Evolutionary conservation across 768 basidiomycete species (phyloP).

Genomic region (Boletus subparvulus): DNA sequence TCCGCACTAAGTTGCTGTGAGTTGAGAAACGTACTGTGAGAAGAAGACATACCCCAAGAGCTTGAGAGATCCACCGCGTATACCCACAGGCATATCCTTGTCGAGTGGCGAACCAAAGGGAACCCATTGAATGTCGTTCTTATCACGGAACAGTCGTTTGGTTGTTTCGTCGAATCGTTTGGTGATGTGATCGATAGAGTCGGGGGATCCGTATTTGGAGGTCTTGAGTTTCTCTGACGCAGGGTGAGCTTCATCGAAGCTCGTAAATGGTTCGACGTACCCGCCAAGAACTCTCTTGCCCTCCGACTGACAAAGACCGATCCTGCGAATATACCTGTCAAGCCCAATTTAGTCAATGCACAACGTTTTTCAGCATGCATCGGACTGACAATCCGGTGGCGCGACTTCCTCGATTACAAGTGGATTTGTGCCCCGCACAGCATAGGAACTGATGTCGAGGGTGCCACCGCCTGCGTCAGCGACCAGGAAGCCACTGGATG

Average conservation of each 20-base stretch:
- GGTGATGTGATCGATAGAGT: slow-evolving; percentile 76
- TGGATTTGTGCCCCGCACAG: slow-evolving; percentile 64
- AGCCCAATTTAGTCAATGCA: slow-evolving; percentile 5
- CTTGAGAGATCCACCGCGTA: slow-evolving; percentile 70
- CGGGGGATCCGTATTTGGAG: slow-evolving; percentile 71
- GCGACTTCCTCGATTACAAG: slow-evolving; percentile 82
- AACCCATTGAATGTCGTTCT: slow-evolving; percentile 66
- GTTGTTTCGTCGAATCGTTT: slow-evolving; percentile 82
- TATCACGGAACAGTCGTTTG: slow-evolving; percentile 73
- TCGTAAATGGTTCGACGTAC: slow-evolving; percentile 33
- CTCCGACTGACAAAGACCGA: slow-evolving; percentile 80
- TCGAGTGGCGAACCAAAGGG: slow-evolving; percentile 78
- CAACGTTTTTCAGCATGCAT: not conserved
- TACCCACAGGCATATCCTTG: slow-evolving; percentile 67
- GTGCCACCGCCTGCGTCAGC: slow-evolving; percentile 83
- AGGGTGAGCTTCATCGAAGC: slow-evolving; percentile 5
- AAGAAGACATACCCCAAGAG: slow-evolving; percentile 55
- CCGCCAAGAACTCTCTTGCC: slow-evolving; percentile 70
- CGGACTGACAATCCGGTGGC: slow-evolving; percentile 69
- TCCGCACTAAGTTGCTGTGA: slow-evolving; percentile 31
- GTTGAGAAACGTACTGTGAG: slow-evolving; percentile 4
- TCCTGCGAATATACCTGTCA: slow-evolving; percentile 73
- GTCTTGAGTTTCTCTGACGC: slow-evolving; percentile 63
- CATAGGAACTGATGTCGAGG: slow-evolving; percentile 78
- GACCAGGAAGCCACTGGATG: slow-evolving; percentile 75